Evolutionary conservation across 1,284 basidiomycete genomes (phyloP).

Genomic region (Papiliotrema laurentii): DNA sequence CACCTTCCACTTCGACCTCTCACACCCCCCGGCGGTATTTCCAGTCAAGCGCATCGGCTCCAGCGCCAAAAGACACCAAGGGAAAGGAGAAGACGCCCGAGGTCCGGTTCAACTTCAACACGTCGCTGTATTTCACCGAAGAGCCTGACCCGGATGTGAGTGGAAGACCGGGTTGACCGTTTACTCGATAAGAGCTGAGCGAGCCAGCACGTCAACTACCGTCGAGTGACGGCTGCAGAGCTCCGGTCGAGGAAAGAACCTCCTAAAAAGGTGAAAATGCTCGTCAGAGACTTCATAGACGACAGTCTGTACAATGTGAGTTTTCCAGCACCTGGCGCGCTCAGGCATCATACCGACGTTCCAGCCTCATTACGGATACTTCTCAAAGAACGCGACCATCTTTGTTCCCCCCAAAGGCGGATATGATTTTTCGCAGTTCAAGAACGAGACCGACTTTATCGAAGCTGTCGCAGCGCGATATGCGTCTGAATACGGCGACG

Average conservation of each 20-base stretch:
- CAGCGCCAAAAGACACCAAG: too few relatives aligned
- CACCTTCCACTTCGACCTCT: background rate
- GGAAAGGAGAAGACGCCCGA: conserved; percentile 11
- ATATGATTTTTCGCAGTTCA: conserved; percentile 68
- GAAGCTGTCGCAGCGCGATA: conserved; percentile 73
- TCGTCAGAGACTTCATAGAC: conserved; percentile 93
- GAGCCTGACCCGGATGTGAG: conserved; percentile 43
- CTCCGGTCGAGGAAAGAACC: conserved; percentile 60
- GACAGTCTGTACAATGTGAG: conserved; percentile 84
- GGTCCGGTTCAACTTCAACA: conserved; percentile 44
- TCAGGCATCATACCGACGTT: background rate
- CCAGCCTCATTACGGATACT: conserved; percentile 89
- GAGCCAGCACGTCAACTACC: conserved; percentile 52
- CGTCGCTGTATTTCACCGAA: conserved; percentile 33
- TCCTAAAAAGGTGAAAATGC: conserved; percentile 83
- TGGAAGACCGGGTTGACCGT: background rate
- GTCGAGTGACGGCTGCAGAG: conserved; percentile 68
- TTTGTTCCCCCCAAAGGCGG: conserved; percentile 60
- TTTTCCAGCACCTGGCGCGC: background rate
- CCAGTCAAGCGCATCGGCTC: background rate
- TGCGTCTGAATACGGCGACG: conserved; percentile 48
- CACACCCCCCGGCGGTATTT: background rate
- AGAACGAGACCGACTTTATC: conserved; percentile 72
- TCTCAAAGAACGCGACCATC: conserved; percentile 84
- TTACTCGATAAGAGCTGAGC: background rate